A percentile compares a stretch with the other conserved stretches of the same genome.
Evolutionary conservation across 1,284 basidiomycete species (phyloP).

Genomic region (Boletus subluridellus): DNA sequence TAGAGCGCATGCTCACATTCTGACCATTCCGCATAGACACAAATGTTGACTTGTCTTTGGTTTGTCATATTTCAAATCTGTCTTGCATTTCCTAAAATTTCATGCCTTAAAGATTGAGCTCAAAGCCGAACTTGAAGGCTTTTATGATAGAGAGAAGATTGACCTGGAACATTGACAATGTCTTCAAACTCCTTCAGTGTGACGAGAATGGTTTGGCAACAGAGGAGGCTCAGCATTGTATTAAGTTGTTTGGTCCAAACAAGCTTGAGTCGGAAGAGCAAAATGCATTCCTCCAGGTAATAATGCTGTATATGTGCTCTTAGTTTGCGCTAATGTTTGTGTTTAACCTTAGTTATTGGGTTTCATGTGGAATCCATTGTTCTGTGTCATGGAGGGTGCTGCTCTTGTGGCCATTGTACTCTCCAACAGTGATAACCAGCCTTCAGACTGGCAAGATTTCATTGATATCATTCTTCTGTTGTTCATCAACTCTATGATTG

Average conservation of each 20-base stretch:
- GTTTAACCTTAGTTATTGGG: slow-evolving; percentile 71
- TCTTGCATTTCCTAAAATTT: neutral
- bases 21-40: slow-evolving; percentile 51
- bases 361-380: slow-evolving; percentile 99
- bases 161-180: slow-evolving; percentile 96
- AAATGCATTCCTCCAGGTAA: slow-evolving; percentile 79
- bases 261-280: slow-evolving; percentile 90
- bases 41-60: slow-evolving; percentile 82
- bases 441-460: slow-evolving; percentile 98
- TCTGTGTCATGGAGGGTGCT: slow-evolving; percentile 99
- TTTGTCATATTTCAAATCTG: slow-evolving; percentile 30
- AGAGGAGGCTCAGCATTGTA: slow-evolving; percentile 79
- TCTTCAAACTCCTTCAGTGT: slow-evolving; percentile 93
- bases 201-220: slow-evolving; percentile 73
- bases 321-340: slow-evolving; percentile 1
- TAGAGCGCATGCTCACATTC: neutral
- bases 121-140: slow-evolving; percentile 74
- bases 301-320: neutral
- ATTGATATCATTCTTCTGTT: slow-evolving; percentile 92
- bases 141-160: slow-evolving; percentile 99
- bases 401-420: slow-evolving; percentile 95
- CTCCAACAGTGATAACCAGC: slow-evolving; percentile 83
- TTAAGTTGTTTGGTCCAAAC: slow-evolving; percentile 96
- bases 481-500: slow-evolving; percentile 93
- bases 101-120: slow-evolving; percentile 68